Percentiles rank a stretch among this genome's conserved stretches.
Evolutionary conservation across 371 early-diverging fungal species (phyloP).

Genomic region (Mortierella sp.): DNA sequence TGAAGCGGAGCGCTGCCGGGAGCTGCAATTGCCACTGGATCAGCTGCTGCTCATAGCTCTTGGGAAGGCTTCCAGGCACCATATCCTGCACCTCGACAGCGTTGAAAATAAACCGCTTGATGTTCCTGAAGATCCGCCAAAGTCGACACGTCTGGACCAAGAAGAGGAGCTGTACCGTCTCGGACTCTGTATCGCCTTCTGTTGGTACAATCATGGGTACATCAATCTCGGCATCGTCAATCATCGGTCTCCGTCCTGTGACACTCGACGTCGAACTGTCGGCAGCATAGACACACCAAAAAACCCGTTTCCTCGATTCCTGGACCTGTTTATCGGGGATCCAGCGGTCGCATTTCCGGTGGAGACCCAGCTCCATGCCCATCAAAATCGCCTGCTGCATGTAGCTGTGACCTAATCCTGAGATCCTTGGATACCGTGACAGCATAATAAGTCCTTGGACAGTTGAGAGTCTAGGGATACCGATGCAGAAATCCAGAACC

Average conservation of each 20-base stretch:
- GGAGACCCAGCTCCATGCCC: slow-evolving; percentile 49
- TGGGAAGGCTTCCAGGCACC: slow-evolving; percentile 53
- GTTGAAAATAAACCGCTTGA: slow-evolving; percentile 55
- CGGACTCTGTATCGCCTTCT: slow-evolving; percentile 30
- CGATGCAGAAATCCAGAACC: slow-evolving; percentile 56
- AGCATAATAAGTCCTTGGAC: slow-evolving; percentile 52
- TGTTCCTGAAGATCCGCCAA: slow-evolving; percentile 48
- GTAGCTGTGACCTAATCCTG: slow-evolving; percentile 38
- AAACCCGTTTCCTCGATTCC: slow-evolving; percentile 43
- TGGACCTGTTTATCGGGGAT: slow-evolving; percentile 49
- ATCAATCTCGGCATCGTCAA: slow-evolving; percentile 51
- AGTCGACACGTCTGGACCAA: slow-evolving; percentile 49
- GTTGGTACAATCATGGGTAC: slow-evolving; percentile 34
- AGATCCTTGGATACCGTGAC: slow-evolving; percentile 48
- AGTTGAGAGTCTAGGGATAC: slow-evolving; percentile 50
- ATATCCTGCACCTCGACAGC: slow-evolving; percentile 52
- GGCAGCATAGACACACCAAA: slow-evolving; percentile 51
- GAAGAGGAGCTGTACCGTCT: slow-evolving; percentile 32
- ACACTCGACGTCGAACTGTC: slow-evolving; percentile 43
- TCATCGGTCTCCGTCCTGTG: slow-evolving; percentile 42
- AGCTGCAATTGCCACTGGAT: slow-evolving; percentile 57
- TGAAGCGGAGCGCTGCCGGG: slow-evolving; percentile 48
- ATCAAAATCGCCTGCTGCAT: slow-evolving; percentile 50
- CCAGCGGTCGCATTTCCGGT: slow-evolving; percentile 57
- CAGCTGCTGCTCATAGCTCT: slow-evolving; percentile 53